Evolutionary conservation across 306 rosid genomes (phyloP).

Genomic region (Astragalus membranaceus): DNA sequence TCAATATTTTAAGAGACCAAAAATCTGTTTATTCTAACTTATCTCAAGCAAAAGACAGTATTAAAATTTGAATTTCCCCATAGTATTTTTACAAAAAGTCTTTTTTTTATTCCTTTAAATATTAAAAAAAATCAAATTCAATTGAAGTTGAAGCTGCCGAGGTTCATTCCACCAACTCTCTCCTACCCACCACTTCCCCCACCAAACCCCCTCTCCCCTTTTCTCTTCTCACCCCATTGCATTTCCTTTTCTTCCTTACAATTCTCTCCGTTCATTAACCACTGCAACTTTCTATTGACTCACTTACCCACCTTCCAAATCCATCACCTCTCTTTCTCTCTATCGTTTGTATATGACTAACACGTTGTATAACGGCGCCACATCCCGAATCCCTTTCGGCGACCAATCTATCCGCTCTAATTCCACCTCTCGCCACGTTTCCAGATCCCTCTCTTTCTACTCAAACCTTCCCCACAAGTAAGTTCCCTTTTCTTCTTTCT

Average conservation of each 20-base stretch:
- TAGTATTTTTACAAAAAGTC: no score
- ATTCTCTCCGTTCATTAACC: background rate
- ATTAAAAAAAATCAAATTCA: background rate
- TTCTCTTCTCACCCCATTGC: background rate
- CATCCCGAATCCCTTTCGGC: background rate
- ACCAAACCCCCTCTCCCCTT: background rate
- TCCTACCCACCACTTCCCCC: background rate
- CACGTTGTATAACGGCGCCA: background rate
- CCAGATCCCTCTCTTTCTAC: conserved; percentile 9
- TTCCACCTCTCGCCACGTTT: background rate
- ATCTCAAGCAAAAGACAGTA: no score
- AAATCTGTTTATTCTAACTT: no score
- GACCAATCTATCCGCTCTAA: background rate
- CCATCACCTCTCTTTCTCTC: background rate
- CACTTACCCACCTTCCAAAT: background rate
- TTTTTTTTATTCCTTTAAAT: no score
- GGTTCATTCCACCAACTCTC: background rate
- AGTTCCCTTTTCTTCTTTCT: background rate
- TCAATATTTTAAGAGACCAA: no score
- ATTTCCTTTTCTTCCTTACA: background rate
- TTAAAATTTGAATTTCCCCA: no score
- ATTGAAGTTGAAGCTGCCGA: background rate
- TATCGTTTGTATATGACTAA: background rate
- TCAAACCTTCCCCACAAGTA: background rate
- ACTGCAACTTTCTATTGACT: no score